Evolutionary conservation across 495 filamentous ascomycete species (phyloP).

Genomic region (Tuber aestivum): DNA sequence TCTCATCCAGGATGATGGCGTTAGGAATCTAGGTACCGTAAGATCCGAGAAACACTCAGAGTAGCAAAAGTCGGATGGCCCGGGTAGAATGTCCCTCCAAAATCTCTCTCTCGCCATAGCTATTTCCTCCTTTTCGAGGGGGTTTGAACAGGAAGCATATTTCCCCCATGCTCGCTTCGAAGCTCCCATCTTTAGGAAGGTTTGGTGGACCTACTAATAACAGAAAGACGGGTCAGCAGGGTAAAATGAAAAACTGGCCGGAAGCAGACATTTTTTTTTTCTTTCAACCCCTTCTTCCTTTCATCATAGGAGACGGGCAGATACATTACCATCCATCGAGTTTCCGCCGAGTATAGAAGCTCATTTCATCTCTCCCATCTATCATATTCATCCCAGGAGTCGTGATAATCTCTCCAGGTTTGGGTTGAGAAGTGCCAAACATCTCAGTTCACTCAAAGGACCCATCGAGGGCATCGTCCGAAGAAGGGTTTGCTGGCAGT

Average conservation of each 20-base stretch:
- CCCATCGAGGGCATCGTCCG: constrained; percentile 25
- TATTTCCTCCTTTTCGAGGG: not conserved
- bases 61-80: not conserved
- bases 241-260: not conserved
- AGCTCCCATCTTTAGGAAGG: not conserved
- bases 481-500: constrained; percentile 32
- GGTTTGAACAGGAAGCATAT: not conserved
- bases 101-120: not conserved
- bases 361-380: constrained; percentile 2
- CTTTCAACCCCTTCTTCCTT: not conserved
- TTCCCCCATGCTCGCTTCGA: not conserved
- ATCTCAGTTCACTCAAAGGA: constrained; percentile 28
- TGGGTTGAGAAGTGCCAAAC: constrained; percentile 23
- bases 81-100: not conserved
- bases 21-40: not conserved
- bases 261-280: not conserved
- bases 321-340: constrained; percentile 1
- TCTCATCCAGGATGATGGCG: not conserved
- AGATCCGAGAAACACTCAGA: not conserved
- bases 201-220: not conserved
- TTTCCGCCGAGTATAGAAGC: not conserved
- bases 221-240: not conserved
- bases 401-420: constrained; percentile 29
- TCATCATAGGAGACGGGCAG: not conserved
- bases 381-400: constrained; percentile 6